Percentiles rank a stretch among this genome's conserved stretches.
Conservation (phyloP, 2,329 filamentous ascomycete genomes). For the Cyclaneusma minus region DNA sequence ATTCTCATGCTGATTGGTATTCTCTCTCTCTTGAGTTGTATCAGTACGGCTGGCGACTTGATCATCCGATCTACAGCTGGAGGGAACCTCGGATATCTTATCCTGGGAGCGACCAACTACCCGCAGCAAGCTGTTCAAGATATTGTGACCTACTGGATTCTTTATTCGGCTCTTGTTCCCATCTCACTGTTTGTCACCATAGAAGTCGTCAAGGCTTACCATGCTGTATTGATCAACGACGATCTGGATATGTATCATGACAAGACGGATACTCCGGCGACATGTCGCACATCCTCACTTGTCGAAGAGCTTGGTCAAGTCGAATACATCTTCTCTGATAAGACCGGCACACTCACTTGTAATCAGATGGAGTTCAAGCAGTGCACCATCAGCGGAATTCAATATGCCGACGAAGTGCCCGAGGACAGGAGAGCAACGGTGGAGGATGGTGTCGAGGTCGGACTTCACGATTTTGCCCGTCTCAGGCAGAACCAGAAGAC, state of each 20-base stretch:
- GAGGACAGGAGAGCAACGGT: slow-evolving; percentile 73
- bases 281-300: slow-evolving; percentile 87
- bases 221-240: slow-evolving; percentile 93
- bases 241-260: slow-evolving; percentile 98
- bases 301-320: slow-evolving; percentile 97
- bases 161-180: slow-evolving; percentile 91
- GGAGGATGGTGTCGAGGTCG: slow-evolving; percentile 61
- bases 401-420: slow-evolving; percentile 83
- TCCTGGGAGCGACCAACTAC: slow-evolving; percentile 47
- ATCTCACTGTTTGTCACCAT: slow-evolving; percentile 97
- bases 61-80: slow-evolving; percentile 54
- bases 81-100: slow-evolving; percentile 55
- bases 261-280: slow-evolving; percentile 85
- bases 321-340: slow-evolving; percentile 97
- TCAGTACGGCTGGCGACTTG: slow-evolving; percentile 84
- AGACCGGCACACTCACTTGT: slow-evolving; percentile 93
- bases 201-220: slow-evolving; percentile 95
- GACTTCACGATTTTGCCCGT: slow-evolving; percentile 52
- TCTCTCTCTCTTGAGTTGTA: slow-evolving; percentile 67
- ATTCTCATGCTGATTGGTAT: slow-evolving; percentile 83
- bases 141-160: slow-evolving; percentile 95
- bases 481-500: slow-evolving; percentile 42
- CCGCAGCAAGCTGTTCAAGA: slow-evolving; percentile 79
- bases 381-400: slow-evolving; percentile 80
- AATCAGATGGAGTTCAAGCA: slow-evolving; percentile 99